A percentile compares a stretch with the other conserved stretches of the same genome.
phyloP scores from a whole-genome alignment of 768 basidiomycete genomes.

The Filobasidium wieringae region DNA sequence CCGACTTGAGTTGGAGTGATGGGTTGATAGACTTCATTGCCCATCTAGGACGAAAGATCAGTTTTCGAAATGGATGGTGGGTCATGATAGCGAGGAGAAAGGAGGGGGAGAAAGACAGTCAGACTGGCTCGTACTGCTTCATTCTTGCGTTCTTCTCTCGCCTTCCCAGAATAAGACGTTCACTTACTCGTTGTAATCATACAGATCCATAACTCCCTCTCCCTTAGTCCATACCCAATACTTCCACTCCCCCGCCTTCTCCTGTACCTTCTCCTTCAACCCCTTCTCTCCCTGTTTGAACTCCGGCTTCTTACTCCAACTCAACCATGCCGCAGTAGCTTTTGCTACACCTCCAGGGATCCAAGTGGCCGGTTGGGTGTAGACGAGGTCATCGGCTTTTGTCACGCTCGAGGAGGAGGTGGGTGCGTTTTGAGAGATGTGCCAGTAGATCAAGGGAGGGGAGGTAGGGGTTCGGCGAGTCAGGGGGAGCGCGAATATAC shows the following conservation, averaged over 20 bases:
- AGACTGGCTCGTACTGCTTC: background rate
- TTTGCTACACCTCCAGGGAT: constrained; percentile 16
- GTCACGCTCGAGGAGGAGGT: background rate
- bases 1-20: background rate
- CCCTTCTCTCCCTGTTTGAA: constrained; percentile 12
- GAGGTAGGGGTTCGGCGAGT: constrained; percentile 17
- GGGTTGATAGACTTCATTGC: constrained; percentile 5
- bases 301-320: constrained; percentile 23
- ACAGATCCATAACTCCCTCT: constrained; percentile 39
- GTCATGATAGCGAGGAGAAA: too few relatives aligned
- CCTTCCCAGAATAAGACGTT: background rate
- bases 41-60: constrained; percentile 3
- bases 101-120: too few relatives aligned
- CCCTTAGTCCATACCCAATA: constrained; percentile 32
- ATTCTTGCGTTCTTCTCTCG: background rate
- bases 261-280: constrained; percentile 18
- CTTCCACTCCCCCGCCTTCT: constrained; percentile 15
- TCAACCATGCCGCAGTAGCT: constrained; percentile 30
- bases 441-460: constrained; percentile 11
- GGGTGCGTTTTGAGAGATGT: constrained; percentile 8
- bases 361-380: constrained; percentile 9
- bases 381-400: background rate
- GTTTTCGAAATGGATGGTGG: too few relatives aligned
- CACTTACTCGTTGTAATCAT: constrained; percentile 40
- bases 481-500: constrained; percentile 34